Evolutionary conservation across 2,329 filamentous ascomycete genomes (phyloP).

Genomic region (Alternaria novae-zelandiae): DNA sequence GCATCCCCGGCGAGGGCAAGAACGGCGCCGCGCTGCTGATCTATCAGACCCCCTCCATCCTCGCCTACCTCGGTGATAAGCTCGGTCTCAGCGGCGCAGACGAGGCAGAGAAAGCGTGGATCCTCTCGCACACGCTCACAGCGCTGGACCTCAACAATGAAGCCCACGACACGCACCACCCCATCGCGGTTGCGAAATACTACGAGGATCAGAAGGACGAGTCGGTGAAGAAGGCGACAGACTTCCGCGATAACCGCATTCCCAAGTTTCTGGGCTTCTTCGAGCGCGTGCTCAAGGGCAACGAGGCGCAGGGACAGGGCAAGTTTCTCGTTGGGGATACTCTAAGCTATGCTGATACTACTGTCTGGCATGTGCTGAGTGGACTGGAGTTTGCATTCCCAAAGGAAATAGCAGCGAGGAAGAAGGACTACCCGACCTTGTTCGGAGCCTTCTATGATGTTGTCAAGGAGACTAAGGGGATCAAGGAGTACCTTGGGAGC

Average conservation of each 20-base stretch:
- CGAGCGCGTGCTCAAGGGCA: slow-evolving; percentile 67
- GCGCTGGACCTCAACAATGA: slow-evolving; percentile 76
- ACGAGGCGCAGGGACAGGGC: slow-evolving; percentile 62
- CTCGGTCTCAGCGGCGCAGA: slow-evolving; percentile 63
- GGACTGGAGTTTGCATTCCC: slow-evolving; percentile 71
- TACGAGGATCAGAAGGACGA: slow-evolving; percentile 81
- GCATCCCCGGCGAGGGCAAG: slow-evolving; percentile 54
- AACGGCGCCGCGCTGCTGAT: slow-evolving; percentile 66
- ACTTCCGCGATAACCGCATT: slow-evolving; percentile 67
- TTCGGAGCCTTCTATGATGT: slow-evolving; percentile 67
- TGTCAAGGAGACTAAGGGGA: slow-evolving; percentile 66
- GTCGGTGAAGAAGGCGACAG: slow-evolving; percentile 61
- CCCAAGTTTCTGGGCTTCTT: slow-evolving; percentile 78
- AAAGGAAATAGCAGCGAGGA: slow-evolving; percentile 65
- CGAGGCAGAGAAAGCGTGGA: slow-evolving; percentile 59
- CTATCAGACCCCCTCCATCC: slow-evolving; percentile 74
- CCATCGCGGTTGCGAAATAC: slow-evolving; percentile 63
- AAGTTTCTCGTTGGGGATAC: slow-evolving; percentile 70
- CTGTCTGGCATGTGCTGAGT: slow-evolving; percentile 71
- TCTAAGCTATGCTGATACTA: slow-evolving; percentile 75
- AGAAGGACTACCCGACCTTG: slow-evolving; percentile 65
- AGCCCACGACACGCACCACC: slow-evolving; percentile 78
- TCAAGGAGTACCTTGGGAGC: slow-evolving; percentile 74
- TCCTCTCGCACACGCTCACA: slow-evolving; percentile 71
- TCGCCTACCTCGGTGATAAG: slow-evolving; percentile 70